Evolutionary conservation across 371 early-diverging fungal species (phyloP), one percentile per base, ranked within the genome.

Genomic region (Mortierella sp.): DNA sequence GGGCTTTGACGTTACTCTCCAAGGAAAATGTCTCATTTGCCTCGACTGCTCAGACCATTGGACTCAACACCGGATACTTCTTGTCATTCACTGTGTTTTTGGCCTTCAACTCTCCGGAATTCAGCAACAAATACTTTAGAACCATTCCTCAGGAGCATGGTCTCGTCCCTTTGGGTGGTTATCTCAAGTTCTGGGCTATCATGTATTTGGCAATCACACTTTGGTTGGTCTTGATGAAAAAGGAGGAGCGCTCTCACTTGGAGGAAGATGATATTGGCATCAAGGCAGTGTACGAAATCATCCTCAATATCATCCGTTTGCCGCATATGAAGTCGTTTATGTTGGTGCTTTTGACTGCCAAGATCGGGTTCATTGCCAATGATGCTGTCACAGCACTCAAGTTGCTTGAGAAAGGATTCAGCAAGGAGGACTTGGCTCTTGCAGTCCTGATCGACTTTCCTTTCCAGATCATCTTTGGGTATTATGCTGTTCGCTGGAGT

Each of bases 401-500:
- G 80, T 81, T 98, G 28, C 81, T 98, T 12, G 99, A 98, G 71
- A 92, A 91, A 57, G 98, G 99, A 1, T 90, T 97, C 78, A 90
- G 91, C 38, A 94, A 95, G 79, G 98, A 98, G 74, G 96, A 97
- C 64, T 76, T 98, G 66, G 98, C 96, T 0, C 79, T 96, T 26
- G 90, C 96, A 0, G 96, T 94, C 0, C 79, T 98, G 55, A 88
- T 97, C 39, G 97, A 98, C 78, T 98, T 98, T 61, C 99, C 99
- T 0, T 84, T 96, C 51, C 97, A 98, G 79, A 89, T 98, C 54
- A 82, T 96, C 61, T 95, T 98, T 82, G 99, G 99, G 4, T 97
- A 96, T 78, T 95, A 94, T 80, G 97, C 96, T 0, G 99, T 97
- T 21, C 91, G 93, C 65, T 97, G 97, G 98, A 95, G 94, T 31